A percentile compares a stretch with the other conserved stretches of the same genome.
phyloP scores from a whole-genome alignment of 495 filamentous ascomycete species.

The Hypoxylon fragiforme region DNA sequence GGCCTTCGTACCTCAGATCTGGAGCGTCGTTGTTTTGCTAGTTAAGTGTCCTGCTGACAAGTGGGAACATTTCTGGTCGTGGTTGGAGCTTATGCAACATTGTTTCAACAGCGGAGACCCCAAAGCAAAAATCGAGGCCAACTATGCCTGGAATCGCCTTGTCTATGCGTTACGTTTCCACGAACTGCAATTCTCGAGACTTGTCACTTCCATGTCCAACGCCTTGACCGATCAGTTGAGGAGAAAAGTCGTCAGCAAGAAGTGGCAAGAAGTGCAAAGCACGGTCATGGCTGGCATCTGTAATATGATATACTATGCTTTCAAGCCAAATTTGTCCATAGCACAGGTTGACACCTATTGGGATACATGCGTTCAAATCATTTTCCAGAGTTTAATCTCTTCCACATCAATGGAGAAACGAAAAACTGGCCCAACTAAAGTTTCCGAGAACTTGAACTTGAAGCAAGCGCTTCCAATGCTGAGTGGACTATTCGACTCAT shows the following conservation, averaged over 20 bases:
- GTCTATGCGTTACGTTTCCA: conserved; percentile 69
- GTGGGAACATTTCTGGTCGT: conserved; percentile 73
- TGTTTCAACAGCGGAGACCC: conserved; percentile 83
- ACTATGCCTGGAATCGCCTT: conserved; percentile 80
- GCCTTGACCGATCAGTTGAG: conserved; percentile 72
- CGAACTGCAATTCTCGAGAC: conserved; percentile 58
- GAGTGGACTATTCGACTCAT: conserved; percentile 66
- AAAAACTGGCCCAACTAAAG: conserved; percentile 15
- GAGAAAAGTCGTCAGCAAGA: conserved; percentile 60
- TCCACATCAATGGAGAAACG: conserved; percentile 35
- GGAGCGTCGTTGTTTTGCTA: conserved; percentile 79
- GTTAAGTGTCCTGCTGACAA: conserved; percentile 67
- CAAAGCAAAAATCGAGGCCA: conserved; percentile 72
- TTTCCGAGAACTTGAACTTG: conserved; percentile 37
- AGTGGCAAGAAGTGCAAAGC: conserved; percentile 58
- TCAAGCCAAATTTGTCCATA: conserved; percentile 66
- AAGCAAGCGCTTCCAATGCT: conserved; percentile 64
- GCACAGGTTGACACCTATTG: conserved; percentile 74
- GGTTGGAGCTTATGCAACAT: conserved; percentile 73
- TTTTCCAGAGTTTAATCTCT: conserved; percentile 51
- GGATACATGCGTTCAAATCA: conserved; percentile 69
- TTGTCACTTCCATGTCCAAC: conserved; percentile 68
- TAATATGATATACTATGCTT: conserved; percentile 82
- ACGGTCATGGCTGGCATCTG: conserved; percentile 70
- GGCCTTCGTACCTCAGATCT: conserved; percentile 79